Evolutionary conservation across 2,329 filamentous ascomycete species (phyloP).

Genomic region (Aspergillus neotritici): DNA sequence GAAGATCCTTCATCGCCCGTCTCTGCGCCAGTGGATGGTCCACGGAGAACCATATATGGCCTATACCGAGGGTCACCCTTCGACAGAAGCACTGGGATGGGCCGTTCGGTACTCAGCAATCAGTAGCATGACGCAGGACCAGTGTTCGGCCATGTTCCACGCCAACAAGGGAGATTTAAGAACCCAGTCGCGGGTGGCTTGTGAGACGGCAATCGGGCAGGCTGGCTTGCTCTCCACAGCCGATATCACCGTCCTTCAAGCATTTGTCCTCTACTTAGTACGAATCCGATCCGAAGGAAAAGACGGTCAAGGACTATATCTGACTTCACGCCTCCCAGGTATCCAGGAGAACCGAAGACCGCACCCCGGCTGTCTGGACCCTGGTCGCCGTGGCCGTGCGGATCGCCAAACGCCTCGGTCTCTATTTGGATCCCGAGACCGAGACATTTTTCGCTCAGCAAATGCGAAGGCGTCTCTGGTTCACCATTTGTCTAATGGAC

Average conservation of each 20-base stretch:
- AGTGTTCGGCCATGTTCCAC: conserved; percentile 11
- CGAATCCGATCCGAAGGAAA: too few species aligned
- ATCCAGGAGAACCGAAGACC: conserved; percentile 21
- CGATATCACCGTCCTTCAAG: conserved; percentile 18
- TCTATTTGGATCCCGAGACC: conserved; percentile 13
- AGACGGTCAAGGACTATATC: conserved; percentile 1
- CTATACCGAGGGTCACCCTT: neutral
- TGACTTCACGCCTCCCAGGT: conserved; percentile 1
- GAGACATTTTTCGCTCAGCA: conserved; percentile 16
- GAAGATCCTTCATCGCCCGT: conserved; percentile 18
- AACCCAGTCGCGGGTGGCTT: conserved; percentile 10
- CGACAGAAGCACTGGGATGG: conserved; percentile 12
- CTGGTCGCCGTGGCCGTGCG: conserved; percentile 25
- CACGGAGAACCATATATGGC: conserved; percentile 8
- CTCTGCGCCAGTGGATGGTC: conserved; percentile 10
- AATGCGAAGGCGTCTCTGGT: conserved; percentile 4
- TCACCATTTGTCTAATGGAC: conserved; percentile 6
- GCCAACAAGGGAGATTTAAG: conserved; percentile 5
- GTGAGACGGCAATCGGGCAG: conserved; percentile 13
- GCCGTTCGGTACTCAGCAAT: conserved; percentile 17
- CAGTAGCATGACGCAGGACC: conserved; percentile 13
- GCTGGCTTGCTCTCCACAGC: conserved; percentile 10
- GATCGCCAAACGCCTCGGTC: conserved; percentile 20
- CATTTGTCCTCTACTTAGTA: conserved; percentile 21
- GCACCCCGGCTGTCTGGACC: conserved; percentile 25